Conservation (phyloP, 2,329 filamentous ascomycete genomes). For the Tolypocladium album region DNA sequence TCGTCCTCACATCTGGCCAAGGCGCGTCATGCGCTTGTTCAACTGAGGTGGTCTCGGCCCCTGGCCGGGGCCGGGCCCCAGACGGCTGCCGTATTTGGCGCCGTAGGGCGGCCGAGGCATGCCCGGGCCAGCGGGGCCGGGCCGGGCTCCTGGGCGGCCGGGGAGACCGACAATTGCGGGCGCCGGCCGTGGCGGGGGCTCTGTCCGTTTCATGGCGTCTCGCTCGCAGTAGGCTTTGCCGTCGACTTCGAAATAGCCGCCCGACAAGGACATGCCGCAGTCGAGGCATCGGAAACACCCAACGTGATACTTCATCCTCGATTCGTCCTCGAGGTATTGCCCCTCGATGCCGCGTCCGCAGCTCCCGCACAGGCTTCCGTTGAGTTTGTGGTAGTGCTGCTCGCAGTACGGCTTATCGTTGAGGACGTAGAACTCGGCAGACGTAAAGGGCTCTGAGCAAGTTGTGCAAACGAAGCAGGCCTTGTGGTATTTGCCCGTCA, state of each 20-base stretch:
- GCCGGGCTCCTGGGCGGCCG: conserved; percentile 8
- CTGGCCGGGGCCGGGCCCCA: conserved; percentile 7
- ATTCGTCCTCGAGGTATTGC: conserved; percentile 79
- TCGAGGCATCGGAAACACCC: conserved; percentile 76
- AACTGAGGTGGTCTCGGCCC: conserved; percentile 32
- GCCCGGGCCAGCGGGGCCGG: conserved; percentile 3
- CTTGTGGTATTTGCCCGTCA: conserved; percentile 92
- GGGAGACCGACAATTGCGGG: conserved; percentile 6
- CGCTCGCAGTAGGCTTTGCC: conserved; percentile 76
- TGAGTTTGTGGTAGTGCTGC: conserved; percentile 84
- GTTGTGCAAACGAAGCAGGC: conserved; percentile 86
- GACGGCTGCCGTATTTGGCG: conserved; percentile 6
- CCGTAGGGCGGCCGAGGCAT: conserved; percentile 4
- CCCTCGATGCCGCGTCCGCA: conserved; percentile 87
- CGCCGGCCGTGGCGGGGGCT: conserved; percentile 17
- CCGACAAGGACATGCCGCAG: conserved; percentile 61
- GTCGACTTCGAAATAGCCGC: conserved; percentile 86
- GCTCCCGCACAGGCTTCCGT: conserved; percentile 70
- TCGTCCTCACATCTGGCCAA: conserved; percentile 23
- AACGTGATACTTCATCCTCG: conserved; percentile 70
- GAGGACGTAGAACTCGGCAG: conserved; percentile 86
- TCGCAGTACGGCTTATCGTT: conserved; percentile 83
- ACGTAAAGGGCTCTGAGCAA: conserved; percentile 71
- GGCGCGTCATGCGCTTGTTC: conserved; percentile 52
- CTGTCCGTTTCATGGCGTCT: conserved; percentile 57